Evolutionary conservation across 164 flowering plant genomes (phyloP), one percentile per base, ranked within the genome.

Genomic region (Annona squamosa): DNA sequence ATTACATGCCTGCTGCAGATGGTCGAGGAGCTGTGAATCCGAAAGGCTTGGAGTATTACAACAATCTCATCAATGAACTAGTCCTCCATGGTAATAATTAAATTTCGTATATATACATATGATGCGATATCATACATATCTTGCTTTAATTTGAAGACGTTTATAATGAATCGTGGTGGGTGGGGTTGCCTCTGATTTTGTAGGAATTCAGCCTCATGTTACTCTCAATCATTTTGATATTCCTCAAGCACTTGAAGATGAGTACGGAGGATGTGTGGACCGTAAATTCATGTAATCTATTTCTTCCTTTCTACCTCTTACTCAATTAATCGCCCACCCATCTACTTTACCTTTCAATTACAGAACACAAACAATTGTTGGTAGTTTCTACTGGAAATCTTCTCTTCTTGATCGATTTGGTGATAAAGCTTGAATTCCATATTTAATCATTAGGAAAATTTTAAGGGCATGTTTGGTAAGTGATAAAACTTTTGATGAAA

Each of bases 221-320:
- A 85, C 86, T 0, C 64, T 85, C 16, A 74, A 75, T 48, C 86
- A 83, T 67, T 82, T 81, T 74, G 86, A 85, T 74, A 70, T 79
- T 65, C 88, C 88, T 3, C 86, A 83, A 82, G 77, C 79, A 0
- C 82, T 85, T 1, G 84, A 85, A 62, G 86, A 85, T 63, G 85
- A 83, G 44, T 85, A 83, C 37, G 77, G 75, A 17, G 88, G 88
- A 43, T 77, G 78, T 56, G 63, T 80, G 70, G 80, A 79, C 72
- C n/a, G 68, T 16, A 70, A 68, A 7, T 5, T 78, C 6, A 76
- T 82, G 87, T 80, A 78, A 78, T 64, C 10, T 44, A 26, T 26
- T 59, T 0, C 65, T 71, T 52, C 12, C 42, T 41, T 12, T 4
- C 52, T 4, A 41, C 57, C 48, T 18, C 13, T 17, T 19, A 48